These are phyloP conservation scores for Coemansia pectinata DNA, from an alignment of 192 early-diverging fungal genomes.

Conservation along the genomic window DNA sequence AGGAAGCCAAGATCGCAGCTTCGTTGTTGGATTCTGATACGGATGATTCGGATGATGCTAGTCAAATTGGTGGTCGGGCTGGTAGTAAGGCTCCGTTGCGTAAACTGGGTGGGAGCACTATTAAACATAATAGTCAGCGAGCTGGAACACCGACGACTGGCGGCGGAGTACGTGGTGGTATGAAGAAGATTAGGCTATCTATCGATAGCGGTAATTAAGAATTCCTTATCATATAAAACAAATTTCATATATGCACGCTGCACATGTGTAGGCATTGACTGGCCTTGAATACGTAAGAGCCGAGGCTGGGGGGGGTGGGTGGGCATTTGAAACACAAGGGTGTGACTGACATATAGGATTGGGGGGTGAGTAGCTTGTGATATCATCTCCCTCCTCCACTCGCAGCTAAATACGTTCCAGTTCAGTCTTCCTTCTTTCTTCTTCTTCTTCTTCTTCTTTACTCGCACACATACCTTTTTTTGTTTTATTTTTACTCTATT, in stretches of 20 bases:
- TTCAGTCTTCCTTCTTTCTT: neutral
- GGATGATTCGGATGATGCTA: constrained; percentile 26
- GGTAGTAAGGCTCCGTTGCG: neutral
- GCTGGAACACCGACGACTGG: constrained; percentile 34
- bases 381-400: neutral
- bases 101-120: constrained; percentile 36
- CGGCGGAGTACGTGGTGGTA: neutral
- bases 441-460: neutral
- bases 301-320: neutral
- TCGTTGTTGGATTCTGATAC: constrained; percentile 51
- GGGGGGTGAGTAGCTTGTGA: neutral
- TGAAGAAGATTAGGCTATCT: constrained; percentile 49
- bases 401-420: too few relatives aligned
- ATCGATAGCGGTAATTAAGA: constrained; percentile 19
- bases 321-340: neutral
- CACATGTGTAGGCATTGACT: neutral
- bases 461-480: neutral
- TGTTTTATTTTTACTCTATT: neutral
- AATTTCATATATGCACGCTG: constrained; percentile 5
- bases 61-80: constrained; percentile 1
- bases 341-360: neutral
- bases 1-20: constrained; percentile 46
- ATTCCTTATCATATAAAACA: neutral
- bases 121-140: constrained; percentile 32
- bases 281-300: neutral